Percentiles rank a stretch among this genome's conserved stretches.
Evolutionary conservation across 208 protist genomes (phyloP).

Genomic region (Trypanosoma congolense): DNA sequence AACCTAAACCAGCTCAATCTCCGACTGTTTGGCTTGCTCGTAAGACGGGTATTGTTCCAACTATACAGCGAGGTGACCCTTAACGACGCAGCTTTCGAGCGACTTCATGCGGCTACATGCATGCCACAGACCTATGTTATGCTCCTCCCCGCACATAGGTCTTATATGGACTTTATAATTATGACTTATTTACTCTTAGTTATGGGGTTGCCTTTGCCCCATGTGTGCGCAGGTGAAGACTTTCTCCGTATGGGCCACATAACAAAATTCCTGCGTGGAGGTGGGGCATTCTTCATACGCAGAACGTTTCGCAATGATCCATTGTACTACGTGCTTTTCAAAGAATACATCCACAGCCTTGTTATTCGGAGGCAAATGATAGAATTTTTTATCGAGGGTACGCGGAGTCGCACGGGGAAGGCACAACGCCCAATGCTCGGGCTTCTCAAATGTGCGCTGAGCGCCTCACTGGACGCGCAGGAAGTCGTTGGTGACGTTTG

Average conservation of each 20-base stretch:
- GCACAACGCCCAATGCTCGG: constrained; percentile 84
- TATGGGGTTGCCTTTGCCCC: constrained; percentile 61
- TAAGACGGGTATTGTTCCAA: constrained; percentile 52
- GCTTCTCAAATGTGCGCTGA: constrained; percentile 85
- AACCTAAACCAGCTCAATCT: constrained; percentile 53
- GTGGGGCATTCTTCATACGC: constrained; percentile 90
- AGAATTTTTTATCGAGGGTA: constrained; percentile 91
- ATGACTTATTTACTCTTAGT: constrained; percentile 72
- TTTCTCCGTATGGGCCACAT: constrained; percentile 75
- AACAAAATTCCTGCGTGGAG: constrained; percentile 73
- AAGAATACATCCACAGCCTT: constrained; percentile 79
- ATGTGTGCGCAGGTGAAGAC: constrained; percentile 86
- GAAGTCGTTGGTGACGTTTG: constrained; percentile 64
- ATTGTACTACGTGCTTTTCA: constrained; percentile 77
- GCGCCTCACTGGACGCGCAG: constrained; percentile 68
- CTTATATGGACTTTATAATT: constrained; percentile 89
- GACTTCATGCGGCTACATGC: constrained; percentile 34
- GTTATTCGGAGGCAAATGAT: constrained; percentile 44
- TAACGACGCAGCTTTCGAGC: constrained; percentile 56
- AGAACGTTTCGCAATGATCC: constrained; percentile 72
- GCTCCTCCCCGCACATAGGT: constrained; percentile 74
- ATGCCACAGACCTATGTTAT: constrained; percentile 59
- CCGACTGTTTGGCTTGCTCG: constrained; percentile 44
- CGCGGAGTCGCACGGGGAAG: constrained; percentile 82
- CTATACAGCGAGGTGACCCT: constrained; percentile 66